A percentile compares a stretch with the other conserved stretches of the same genome.
phyloP scores from a whole-genome alignment of 345 rosid genomes.

The Camelina hispida region DNA sequence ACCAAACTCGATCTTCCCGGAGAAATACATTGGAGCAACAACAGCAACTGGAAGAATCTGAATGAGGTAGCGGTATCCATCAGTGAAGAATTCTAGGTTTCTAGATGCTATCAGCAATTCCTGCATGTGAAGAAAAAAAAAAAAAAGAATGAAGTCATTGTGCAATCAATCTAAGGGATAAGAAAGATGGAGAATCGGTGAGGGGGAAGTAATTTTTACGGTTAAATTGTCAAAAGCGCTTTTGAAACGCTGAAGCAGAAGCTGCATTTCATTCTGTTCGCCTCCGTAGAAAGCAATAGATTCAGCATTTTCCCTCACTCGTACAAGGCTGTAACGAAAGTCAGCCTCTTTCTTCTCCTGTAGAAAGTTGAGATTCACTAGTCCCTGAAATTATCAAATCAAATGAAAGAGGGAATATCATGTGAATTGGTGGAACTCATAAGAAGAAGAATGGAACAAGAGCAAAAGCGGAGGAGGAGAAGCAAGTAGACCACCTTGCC shows the following conservation, averaged over 20 bases:
- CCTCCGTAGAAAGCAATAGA: slow-evolving; percentile 96
- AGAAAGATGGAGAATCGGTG: slow-evolving; percentile 1
- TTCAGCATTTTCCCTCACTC: slow-evolving; percentile 97
- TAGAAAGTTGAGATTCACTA: slow-evolving; percentile 87
- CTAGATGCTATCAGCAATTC: slow-evolving; percentile 89
- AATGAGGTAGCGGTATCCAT: slow-evolving; percentile 91
- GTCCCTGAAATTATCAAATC: slow-evolving; percentile 52
- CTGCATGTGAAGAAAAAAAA: slow-evolving; percentile 49
- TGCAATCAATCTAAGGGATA: slow-evolving; percentile 30
- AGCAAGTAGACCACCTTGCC: slow-evolving; percentile 80
- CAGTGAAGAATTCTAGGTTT: slow-evolving; percentile 96
- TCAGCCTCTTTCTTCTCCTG: slow-evolving; percentile 99
- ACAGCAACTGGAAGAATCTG: slow-evolving; percentile 98
- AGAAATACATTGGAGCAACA: slow-evolving; percentile 97
- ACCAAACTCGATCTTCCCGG: slow-evolving; percentile 98
- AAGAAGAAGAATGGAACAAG: too few species aligned
- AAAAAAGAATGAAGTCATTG: slow-evolving; percentile 23
- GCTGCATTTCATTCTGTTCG: slow-evolving; percentile 87
- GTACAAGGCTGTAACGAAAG: slow-evolving; percentile 94
- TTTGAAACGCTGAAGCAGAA: slow-evolving; percentile 83
- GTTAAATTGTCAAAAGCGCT: slow-evolving; percentile 88
- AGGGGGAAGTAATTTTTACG: slow-evolving; percentile 45
- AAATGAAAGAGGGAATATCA: too few species aligned
- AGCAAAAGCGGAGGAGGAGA: neutral
- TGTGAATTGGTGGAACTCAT: too few species aligned